These are phyloP conservation scores for Boletus sensibilis DNA, from an alignment of 768 basidiomycete species.

Conservation along the genomic window DNA sequence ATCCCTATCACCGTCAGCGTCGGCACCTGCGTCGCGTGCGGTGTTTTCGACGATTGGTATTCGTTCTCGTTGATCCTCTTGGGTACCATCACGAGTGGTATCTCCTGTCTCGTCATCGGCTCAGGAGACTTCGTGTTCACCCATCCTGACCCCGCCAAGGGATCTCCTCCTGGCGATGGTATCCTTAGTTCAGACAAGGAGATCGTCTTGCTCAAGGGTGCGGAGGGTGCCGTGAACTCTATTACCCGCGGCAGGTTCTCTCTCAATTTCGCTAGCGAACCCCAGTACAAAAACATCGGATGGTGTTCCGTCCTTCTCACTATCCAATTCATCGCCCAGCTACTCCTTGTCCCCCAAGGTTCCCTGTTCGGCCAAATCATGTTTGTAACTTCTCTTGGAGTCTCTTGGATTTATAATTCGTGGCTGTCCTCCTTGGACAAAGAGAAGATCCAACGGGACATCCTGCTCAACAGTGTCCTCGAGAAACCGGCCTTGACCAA, in stretches of 20 bases:
- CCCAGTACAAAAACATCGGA: constrained; percentile 29
- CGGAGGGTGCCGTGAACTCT: constrained; percentile 32
- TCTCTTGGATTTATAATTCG: constrained; percentile 38
- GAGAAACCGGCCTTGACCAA: constrained; percentile 22
- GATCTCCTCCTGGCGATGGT: constrained; percentile 33
- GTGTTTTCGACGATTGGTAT: constrained; percentile 33
- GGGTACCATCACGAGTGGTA: constrained; percentile 32
- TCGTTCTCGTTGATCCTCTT: constrained; percentile 36
- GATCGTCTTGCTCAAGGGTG: constrained; percentile 30
- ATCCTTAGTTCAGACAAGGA: constrained; percentile 24
- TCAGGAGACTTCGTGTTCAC: constrained; percentile 30
- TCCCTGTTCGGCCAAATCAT: constrained; percentile 36
- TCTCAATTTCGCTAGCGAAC: constrained; percentile 27
- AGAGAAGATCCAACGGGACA: constrained; percentile 26
- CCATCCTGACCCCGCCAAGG: constrained; percentile 27
- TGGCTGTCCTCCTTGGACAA: constrained; percentile 40
- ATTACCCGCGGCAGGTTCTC: constrained; percentile 34
- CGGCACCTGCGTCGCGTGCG: constrained; percentile 30
- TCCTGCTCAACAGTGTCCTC: constrained; percentile 27
- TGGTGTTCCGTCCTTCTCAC: constrained; percentile 33
- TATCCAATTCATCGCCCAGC: constrained; percentile 35
- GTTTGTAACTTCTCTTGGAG: constrained; percentile 33
- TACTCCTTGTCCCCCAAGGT: constrained; percentile 36
- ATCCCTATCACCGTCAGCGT: constrained; percentile 33
- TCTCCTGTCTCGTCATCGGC: constrained; percentile 35